Conservation (phyloP, 208 protist species). For the Lotmaria passim region DNA sequence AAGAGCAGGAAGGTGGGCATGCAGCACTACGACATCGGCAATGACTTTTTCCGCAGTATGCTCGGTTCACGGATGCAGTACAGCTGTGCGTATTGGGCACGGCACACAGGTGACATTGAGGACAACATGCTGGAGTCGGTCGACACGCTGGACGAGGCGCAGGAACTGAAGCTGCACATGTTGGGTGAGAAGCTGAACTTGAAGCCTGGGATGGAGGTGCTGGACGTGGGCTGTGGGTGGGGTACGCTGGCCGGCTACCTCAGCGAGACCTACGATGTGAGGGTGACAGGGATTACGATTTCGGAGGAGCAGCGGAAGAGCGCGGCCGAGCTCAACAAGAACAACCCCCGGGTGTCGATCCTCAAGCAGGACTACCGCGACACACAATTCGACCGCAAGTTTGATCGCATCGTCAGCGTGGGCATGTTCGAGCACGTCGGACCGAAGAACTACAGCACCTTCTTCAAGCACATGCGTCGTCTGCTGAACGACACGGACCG, state of each 20-base stretch:
- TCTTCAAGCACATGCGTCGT: conserved; percentile 65
- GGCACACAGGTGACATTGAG: conserved; percentile 25
- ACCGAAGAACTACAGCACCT: conserved; percentile 76
- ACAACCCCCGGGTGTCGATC: conserved; percentile 46
- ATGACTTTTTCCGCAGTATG: conserved; percentile 75
- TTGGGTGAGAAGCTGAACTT: conserved; percentile 79
- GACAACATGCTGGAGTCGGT: conserved; percentile 27
- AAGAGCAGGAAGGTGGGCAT: conserved; percentile 60
- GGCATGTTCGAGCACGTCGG: conserved; percentile 91
- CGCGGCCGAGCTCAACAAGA: conserved; percentile 38
- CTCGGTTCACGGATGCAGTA: conserved; percentile 79
- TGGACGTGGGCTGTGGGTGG: conserved; percentile 87
- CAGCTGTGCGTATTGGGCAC: conserved; percentile 71
- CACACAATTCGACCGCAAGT: conserved; percentile 44
- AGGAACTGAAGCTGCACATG: conserved; percentile 73
- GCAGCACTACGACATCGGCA: conserved; percentile 79
- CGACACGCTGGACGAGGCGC: conserved; percentile 68
- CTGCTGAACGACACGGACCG: conserved; percentile 62
- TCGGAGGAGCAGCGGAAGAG: conserved; percentile 56
- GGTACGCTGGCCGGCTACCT: conserved; percentile 67
- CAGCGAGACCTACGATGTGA: conserved; percentile 59
- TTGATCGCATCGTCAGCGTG: conserved; percentile 78
- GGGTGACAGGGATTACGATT: conserved; percentile 79
- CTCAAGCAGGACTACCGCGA: conserved; percentile 82
- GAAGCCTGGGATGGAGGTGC: conserved; percentile 60